These are phyloP conservation scores for Acanthamoeba polyphaga DNA, from an alignment of 208 protist species.

Conservation along the genomic window DNA sequence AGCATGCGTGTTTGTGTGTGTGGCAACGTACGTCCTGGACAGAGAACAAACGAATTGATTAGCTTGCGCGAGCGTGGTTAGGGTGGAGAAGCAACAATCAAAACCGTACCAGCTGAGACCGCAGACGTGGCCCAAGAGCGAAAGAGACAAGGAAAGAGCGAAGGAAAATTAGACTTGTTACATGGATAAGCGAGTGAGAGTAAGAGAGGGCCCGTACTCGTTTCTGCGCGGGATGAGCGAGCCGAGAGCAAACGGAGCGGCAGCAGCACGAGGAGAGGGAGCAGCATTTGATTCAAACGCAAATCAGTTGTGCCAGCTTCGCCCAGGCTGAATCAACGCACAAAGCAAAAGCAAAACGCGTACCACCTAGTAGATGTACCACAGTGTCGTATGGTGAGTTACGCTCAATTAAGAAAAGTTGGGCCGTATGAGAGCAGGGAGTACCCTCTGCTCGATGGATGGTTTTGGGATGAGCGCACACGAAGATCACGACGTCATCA, in stretches of 20 bases:
- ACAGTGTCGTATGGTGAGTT: not conserved
- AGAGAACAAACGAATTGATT: too few relatives aligned
- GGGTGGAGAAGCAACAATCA: not conserved
- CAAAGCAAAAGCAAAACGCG: not conserved
- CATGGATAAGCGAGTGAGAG: not conserved
- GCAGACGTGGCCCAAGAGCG: too few relatives aligned
- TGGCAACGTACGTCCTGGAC: not conserved
- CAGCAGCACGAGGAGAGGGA: not conserved
- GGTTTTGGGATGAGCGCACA: too few relatives aligned
- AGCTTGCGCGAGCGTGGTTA: too few relatives aligned
- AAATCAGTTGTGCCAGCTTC: not conserved
- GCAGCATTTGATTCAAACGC: not conserved
- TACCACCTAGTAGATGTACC: not conserved
- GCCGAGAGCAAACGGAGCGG: not conserved
- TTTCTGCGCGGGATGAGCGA: not conserved
- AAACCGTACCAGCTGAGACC: too few relatives aligned
- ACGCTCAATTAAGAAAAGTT: too few relatives aligned
- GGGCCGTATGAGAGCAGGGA: too few relatives aligned
- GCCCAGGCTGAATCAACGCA: not conserved
- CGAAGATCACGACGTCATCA: too few relatives aligned
- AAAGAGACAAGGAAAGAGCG: not conserved
- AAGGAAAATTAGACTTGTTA: not conserved
- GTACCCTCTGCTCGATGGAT: too few relatives aligned
- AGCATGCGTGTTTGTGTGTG: not conserved
- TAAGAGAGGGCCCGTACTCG: not conserved